A percentile compares a stretch with the other conserved stretches of the same genome.
phyloP scores from a whole-genome alignment of 176 grass and related monocot species.

The Hordeum vulgare region MorexV3_pseudomolecules_assembly NC_058518.1:378996377-378996876 shows the following conservation, averaged over 20 bases:
- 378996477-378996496: constrained; percentile 15
- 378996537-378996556: constrained; percentile 11
- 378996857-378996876: constrained; percentile 82
- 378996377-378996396: constrained; percentile 42
- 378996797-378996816: constrained; percentile 58
- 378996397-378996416: constrained; percentile 65
- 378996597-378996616: constrained; percentile 34
- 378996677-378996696: constrained; percentile 73
- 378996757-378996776: neutral
- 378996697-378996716: constrained; percentile 1
- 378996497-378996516: constrained; percentile 12
- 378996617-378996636: constrained; percentile 34
- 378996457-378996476: constrained; percentile 55
- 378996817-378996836: constrained; percentile 51
- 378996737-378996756: neutral
- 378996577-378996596: constrained; percentile 54
- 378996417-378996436: constrained; percentile 58
- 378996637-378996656: constrained; percentile 24
- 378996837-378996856: constrained; percentile 77
- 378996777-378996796: neutral
- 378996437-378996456: constrained; percentile 59
- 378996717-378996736: constrained; percentile 11
- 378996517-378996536: neutral
- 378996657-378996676: constrained; percentile 62
- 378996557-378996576: constrained; percentile 69